Percentiles rank a stretch among this genome's conserved stretches.
These are phyloP conservation scores for Trametes punicea DNA, from an alignment of 768 basidiomycete species.

Conservation along the genomic window DNA sequence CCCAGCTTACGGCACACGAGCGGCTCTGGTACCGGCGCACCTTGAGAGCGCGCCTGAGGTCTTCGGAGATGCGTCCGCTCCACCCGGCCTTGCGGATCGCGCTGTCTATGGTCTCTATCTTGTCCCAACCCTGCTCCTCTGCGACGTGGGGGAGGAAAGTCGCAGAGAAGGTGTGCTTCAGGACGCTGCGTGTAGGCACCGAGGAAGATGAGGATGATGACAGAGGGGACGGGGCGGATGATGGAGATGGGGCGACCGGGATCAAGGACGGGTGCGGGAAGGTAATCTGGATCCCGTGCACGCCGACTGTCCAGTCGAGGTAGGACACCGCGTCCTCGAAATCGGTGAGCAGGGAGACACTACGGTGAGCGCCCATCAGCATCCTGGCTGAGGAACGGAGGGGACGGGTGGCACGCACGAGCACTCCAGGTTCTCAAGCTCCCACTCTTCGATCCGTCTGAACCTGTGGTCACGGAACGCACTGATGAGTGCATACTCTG, in stretches of 20 bases:
- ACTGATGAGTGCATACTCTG: constrained; percentile 89
- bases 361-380: constrained; percentile 32
- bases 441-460: constrained; percentile 68
- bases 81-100: constrained; percentile 95
- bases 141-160: constrained; percentile 94
- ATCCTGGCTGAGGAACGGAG: not conserved
- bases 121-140: constrained; percentile 91
- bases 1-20: constrained; percentile 64
- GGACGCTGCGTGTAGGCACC: constrained; percentile 48
- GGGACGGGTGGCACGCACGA: constrained; percentile 49
- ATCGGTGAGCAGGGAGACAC: constrained; percentile 90
- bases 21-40: constrained; percentile 83
- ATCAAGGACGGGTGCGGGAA: constrained; percentile 78
- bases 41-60: constrained; percentile 68
- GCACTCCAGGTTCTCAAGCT: constrained; percentile 83
- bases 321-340: constrained; percentile 84
- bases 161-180: constrained; percentile 66
- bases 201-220: constrained; percentile 61
- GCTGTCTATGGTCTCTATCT: constrained; percentile 84
- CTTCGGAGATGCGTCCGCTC: constrained; percentile 78
- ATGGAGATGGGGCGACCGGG: constrained; percentile 43
- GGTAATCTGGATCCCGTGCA: constrained; percentile 87
- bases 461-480: constrained; percentile 90
- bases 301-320: constrained; percentile 90
- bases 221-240: constrained; percentile 65